Conservation (phyloP, 2,329 filamentous ascomycete species). For the Sarocladiaceae sp. region DNA sequence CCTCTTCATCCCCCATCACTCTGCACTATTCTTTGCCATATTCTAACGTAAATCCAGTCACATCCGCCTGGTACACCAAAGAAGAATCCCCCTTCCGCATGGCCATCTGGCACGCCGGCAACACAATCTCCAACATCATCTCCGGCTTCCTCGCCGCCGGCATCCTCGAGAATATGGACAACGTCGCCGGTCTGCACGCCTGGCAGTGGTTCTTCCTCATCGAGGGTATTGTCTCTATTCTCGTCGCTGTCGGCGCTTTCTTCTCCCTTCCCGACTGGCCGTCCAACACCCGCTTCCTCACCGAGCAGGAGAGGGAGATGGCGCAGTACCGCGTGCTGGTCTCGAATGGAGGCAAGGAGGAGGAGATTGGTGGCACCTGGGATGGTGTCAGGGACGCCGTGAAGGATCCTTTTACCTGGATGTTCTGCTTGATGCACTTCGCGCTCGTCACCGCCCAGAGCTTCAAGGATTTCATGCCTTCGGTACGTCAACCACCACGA, state of each 20-base stretch:
- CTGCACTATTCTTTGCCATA: background rate
- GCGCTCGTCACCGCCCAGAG: constrained; percentile 36
- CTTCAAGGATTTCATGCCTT: constrained; percentile 36
- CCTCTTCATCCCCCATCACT: background rate
- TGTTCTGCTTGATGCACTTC: constrained; percentile 33
- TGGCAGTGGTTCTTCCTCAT: constrained; percentile 43
- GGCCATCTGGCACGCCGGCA: constrained; percentile 37
- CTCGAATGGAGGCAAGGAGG: constrained; percentile 29
- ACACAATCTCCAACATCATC: constrained; percentile 37
- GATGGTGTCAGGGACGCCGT: constrained; percentile 25
- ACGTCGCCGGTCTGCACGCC: constrained; percentile 27
- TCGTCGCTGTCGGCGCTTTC: constrained; percentile 25
- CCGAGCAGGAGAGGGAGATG: constrained; percentile 10
- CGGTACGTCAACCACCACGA: constrained; percentile 16
- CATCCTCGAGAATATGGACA: constrained; percentile 36
- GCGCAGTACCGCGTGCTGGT: constrained; percentile 19
- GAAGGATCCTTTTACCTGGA: constrained; percentile 32
- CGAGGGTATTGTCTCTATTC: constrained; percentile 29
- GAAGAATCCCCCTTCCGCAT: constrained; percentile 29
- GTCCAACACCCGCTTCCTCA: constrained; percentile 19
- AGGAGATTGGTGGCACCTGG: constrained; percentile 28
- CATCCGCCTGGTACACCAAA: constrained; percentile 39
- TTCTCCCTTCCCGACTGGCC: constrained; percentile 31
- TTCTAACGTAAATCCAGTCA: constrained; percentile 16
- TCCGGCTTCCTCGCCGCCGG: constrained; percentile 38